Base-by-base conservation (phyloP, 2,329 filamentous ascomycete species). In the Hypoxylon sp. region DNA sequence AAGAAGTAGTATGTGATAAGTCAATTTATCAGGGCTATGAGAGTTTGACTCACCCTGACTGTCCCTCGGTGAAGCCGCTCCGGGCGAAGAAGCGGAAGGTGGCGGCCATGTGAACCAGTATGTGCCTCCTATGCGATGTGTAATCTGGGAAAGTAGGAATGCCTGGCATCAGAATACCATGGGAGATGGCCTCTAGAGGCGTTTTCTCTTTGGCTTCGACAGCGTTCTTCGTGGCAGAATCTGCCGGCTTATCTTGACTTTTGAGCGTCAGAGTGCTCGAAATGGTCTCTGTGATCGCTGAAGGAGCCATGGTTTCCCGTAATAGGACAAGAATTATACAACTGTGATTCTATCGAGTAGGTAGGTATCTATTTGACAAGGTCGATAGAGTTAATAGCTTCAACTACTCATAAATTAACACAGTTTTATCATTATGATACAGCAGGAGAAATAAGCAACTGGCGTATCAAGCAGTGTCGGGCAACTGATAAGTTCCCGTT, bases 51-150 rank as follows among this genome's bases (percentile, higher is more conserved):
- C 58, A 70, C 67, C 90, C 90, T 27, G 83, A 83, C 81, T 91
- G 90, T 58, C 90, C 90, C 77, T 92, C 90, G 0, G 86, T 88
- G 77, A 87, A 91, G 52, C 87, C 88, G 71, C 87, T 85, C 48
- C 88, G 84, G 1, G 88, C 82, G 75, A 90, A 91, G 74, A 90
- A 84, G 27, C 90, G 87, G 77, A 92, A 92, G 3, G 88, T 88
- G 2, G 86, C 85, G 3, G 89, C 88, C 83, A 90, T 90, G 77
- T 91, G 89, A 27, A 86, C 80, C 8, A 90, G 81, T 62, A 88
- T 87, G 81, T 90, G 90, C 72, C 83, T 82, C 19, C 90, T 86
- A 61, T 91, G 78, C 41, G 75, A 76, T 5, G 73, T 74, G 61
- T 76, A 80, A 32, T 72, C 77, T 21, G 76, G 73, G 68, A 83